Evolutionary conservation across 2,329 filamentous ascomycete genomes (phyloP).

Genomic region (Phoma herbarum): DNA sequence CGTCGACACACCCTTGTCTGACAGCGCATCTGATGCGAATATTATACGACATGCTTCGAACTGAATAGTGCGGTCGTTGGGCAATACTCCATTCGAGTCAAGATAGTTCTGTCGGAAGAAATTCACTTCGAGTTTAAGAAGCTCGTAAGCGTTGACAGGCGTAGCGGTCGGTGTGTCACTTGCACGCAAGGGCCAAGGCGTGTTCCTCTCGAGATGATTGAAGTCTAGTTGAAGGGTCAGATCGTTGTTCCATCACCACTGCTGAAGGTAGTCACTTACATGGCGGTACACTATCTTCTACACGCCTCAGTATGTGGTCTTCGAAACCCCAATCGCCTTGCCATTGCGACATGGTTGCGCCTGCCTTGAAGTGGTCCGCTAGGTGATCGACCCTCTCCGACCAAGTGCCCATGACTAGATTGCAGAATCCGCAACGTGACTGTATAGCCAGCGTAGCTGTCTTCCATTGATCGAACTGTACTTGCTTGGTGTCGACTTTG

Average conservation of each 20-base stretch:
- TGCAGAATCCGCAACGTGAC: conserved; percentile 38
- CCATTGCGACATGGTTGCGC: conserved; percentile 36
- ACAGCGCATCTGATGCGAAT: conserved; percentile 30
- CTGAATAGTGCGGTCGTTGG: conserved; percentile 31
- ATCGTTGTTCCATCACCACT: background rate
- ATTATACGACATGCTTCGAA: conserved; percentile 38
- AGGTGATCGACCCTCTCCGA: conserved; percentile 33
- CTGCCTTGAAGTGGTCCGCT: conserved; percentile 36
- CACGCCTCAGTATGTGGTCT: conserved; percentile 18
- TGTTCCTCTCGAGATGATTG: conserved; percentile 29
- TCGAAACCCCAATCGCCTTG: conserved; percentile 39
- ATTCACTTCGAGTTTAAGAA: conserved; percentile 33
- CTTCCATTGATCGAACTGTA: conserved; percentile 37
- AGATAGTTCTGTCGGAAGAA: conserved; percentile 31
- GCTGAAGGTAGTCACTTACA: conserved; percentile 20
- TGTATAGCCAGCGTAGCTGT: conserved; percentile 29
- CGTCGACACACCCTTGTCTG: background rate
- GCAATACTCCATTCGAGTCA: conserved; percentile 23
- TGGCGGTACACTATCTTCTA: conserved; percentile 32
- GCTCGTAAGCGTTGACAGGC: conserved; percentile 33
- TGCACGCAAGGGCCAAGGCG: conserved; percentile 30
- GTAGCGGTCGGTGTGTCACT: conserved; percentile 31
- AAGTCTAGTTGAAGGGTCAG: conserved; percentile 22
- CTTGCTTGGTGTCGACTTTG: conserved; percentile 38
- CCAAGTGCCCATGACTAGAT: conserved; percentile 29